Evolutionary conservation across 345 rosid species (phyloP).

Genomic region (Viola odorata): DNA sequence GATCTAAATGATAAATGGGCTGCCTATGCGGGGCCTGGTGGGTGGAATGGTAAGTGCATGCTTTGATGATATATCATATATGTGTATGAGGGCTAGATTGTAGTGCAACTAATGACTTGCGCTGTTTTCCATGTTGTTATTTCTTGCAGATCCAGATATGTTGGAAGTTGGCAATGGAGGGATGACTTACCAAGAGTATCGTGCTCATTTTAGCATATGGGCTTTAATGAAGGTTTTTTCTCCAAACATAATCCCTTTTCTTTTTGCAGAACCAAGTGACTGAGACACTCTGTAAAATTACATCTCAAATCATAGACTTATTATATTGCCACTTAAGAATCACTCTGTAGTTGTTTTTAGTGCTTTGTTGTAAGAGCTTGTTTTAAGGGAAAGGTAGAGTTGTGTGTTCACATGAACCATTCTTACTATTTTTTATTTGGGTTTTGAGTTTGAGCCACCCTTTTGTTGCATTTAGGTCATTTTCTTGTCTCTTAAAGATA

Average conservation of each 20-base stretch:
- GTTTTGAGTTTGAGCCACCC: neutral
- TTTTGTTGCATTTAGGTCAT: neutral
- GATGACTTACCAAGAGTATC: slow-evolving; percentile 27
- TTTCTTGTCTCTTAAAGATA: no score
- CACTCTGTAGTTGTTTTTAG: no score
- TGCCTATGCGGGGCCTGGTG: slow-evolving; percentile 1
- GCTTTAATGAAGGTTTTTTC: slow-evolving; percentile 23
- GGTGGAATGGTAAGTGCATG: neutral
- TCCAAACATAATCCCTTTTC: no score
- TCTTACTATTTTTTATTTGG: neutral
- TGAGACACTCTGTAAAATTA: neutral
- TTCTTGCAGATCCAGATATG: slow-evolving; percentile 32
- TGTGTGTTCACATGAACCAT: no score
- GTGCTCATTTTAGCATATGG: slow-evolving; percentile 35
- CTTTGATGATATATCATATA: no score
- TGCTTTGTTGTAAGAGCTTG: no score
- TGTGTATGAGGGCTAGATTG: no score
- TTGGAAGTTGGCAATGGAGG: slow-evolving; percentile 38
- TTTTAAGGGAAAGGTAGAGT: no score
- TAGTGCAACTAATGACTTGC: no score
- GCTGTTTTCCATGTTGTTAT: neutral
- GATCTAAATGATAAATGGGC: neutral
- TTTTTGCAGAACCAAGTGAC: neutral
- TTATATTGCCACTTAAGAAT: no score
- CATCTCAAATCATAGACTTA: no score